Base-by-base conservation (phyloP, 805 yeast species). In the Lipomyces lipofer region DNA sequence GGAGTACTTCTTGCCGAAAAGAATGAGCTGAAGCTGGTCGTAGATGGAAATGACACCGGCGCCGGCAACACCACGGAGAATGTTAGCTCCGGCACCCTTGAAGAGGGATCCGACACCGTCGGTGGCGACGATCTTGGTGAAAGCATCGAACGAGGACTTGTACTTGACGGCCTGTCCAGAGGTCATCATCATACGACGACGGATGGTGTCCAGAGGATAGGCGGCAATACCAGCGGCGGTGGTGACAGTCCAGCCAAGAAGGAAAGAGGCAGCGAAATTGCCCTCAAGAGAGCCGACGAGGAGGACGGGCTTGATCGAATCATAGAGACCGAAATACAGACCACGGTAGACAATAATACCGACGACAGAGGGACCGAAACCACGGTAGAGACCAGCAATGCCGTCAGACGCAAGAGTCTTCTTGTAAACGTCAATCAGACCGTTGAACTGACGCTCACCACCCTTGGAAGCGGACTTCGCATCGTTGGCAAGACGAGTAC, bases 161-260 rank as follows among this genome's bases (percentile, higher is more conserved):
- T 90, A 90, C 82, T 91, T 90, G 71, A 90, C 95, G 72, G 95
- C 96, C 81, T 89, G 95, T 78, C 97, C 97, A 68, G 97, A 91
- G 70, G 97, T 90, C 97, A 90, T 90, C 97, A 90, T 90, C 97
- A 90, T 90, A 87, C 97, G 89, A 88, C 97, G 89, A 86, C 97
- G 91, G 74, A 90, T 90, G 73, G 97, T 90, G 80, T 90, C 97
- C 78, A 91, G 87, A 84, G 97, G 97, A 86, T 90, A 90, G 75
- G 97, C 89, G 75, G 96, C 96, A 67, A 97, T 89, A 69, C 97
- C 91, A 72, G 97, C 96, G 85, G 90, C 96, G 67, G 96, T 90
- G 78, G 97, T 90, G 72, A 90, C 97, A 77, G 83, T 82, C 97
- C 97, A 90, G 79, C 97, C 97, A 75, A 90, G 83, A 72, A 85